These are phyloP conservation scores for Psilocybe sp. DNA, from an alignment of 768 basidiomycete genomes.

Conservation along the genomic window DNA sequence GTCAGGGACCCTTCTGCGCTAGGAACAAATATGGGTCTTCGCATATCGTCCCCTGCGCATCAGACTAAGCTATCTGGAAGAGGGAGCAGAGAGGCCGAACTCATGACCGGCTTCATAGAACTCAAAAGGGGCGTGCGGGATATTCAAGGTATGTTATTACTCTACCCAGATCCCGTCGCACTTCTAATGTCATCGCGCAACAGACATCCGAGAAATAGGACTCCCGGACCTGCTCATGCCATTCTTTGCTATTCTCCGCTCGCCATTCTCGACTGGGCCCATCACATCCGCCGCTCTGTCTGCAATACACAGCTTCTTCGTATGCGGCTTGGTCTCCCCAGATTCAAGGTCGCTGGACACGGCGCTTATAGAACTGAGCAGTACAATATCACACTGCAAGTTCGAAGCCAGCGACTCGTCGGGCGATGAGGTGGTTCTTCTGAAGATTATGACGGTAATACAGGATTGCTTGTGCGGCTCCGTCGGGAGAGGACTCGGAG, in stretches of 20 bases:
- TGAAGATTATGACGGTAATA: conserved; percentile 89
- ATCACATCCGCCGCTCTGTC: conserved; percentile 94
- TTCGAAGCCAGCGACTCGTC: conserved; percentile 97
- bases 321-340: conserved; percentile 67
- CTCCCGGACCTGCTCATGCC: conserved; percentile 71
- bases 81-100: conserved; percentile 70
- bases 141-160: conserved; percentile 50
- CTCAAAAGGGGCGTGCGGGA: conserved; percentile 74
- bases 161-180: not conserved
- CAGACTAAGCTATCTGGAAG: conserved; percentile 42
- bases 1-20: conserved; percentile 65
- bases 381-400: conserved; percentile 91
- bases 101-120: conserved; percentile 88
- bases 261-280: conserved; percentile 92
- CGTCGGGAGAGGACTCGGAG: conserved; percentile 74
- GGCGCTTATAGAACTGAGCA: conserved; percentile 81
- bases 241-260: conserved; percentile 91
- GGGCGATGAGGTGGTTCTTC: conserved; percentile 94
- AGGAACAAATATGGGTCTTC: conserved; percentile 72
- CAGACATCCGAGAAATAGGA: conserved; percentile 60
- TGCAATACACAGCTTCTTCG: conserved; percentile 85
- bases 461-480: conserved; percentile 74
- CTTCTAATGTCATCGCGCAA: conserved; percentile 3
- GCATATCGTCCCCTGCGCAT: conserved; percentile 52
- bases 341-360: conserved; percentile 53